A percentile compares a stretch with the other conserved stretches of the same genome.
Conservation (phyloP, 345 rosid species). For the Orychophragmus violaceus region DNA sequence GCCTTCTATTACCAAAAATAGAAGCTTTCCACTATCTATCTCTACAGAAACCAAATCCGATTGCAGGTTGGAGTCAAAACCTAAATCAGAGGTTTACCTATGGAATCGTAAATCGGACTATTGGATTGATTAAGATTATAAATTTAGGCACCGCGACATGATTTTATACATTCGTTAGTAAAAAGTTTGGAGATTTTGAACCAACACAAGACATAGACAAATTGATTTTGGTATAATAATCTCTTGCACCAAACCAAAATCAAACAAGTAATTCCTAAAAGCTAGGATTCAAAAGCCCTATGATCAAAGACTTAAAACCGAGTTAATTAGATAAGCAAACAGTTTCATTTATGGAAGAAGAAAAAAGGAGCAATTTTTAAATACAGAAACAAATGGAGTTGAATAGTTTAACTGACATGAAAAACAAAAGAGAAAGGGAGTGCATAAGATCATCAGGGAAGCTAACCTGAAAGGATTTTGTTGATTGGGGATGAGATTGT, state of each 20-base stretch:
- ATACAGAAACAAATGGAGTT: not conserved
- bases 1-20: not conserved
- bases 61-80: not conserved
- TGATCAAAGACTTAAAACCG: constrained; percentile 2
- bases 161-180: not conserved
- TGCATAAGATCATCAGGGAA: constrained; percentile 1
- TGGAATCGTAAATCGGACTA: not conserved
- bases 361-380: not conserved
- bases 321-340: not conserved
- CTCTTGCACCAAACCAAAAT: not conserved
- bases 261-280: not conserved
- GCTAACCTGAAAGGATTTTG: constrained; percentile 15
- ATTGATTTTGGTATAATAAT: not conserved
- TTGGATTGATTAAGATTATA: not conserved
- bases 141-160: not conserved
- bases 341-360: not conserved
- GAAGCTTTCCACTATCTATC: not conserved
- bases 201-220: not conserved
- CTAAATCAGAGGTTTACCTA: not conserved
- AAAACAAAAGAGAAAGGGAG: not conserved
- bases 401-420: not conserved
- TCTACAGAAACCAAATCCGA: not conserved
- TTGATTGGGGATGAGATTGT: constrained; percentile 2
- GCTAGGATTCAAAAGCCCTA: not conserved
- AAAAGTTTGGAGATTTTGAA: not conserved